These are phyloP conservation scores for Rhodotorula sp. DNA, from an alignment of 1,284 basidiomycete genomes.

Conservation along the genomic window DNA sequence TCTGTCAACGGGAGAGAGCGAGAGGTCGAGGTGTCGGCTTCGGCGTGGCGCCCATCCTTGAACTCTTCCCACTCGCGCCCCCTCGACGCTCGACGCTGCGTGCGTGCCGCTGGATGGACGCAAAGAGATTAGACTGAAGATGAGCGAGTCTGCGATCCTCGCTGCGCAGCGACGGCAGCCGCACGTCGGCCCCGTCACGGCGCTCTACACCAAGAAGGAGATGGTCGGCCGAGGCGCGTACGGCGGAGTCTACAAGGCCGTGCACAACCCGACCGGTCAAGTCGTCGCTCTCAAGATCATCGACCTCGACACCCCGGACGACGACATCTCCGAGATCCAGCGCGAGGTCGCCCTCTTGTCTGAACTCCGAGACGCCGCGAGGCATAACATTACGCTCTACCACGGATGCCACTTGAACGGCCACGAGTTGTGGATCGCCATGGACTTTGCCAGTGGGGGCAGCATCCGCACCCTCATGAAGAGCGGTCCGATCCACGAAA, in stretches of 20 bases:
- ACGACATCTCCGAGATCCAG: conserved; percentile 96
- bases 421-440: conserved; percentile 95
- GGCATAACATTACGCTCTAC: conserved; percentile 91
- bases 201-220: conserved; percentile 51
- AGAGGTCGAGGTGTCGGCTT: too few species aligned
- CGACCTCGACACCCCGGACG: conserved; percentile 87
- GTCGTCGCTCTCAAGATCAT: conserved; percentile 68
- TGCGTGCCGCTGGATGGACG: not conserved
- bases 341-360: conserved; percentile 90
- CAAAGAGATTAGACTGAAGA: too few species aligned
- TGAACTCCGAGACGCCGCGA: conserved; percentile 71
- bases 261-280: conserved; percentile 50
- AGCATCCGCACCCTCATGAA: conserved; percentile 87
- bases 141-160: conserved; percentile 14
- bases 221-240: conserved; percentile 91
- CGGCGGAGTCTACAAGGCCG: conserved; percentile 86
- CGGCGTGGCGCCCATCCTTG: too few species aligned
- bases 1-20: not conserved
- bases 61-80: too few species aligned
- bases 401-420: conserved; percentile 94
- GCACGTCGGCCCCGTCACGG: conserved; percentile 6
- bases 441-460: conserved; percentile 97
- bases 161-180: not conserved
- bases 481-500: conserved; percentile 78
- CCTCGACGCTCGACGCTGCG: not conserved